These are phyloP conservation scores for Mycosphaerella sp. DNA, from an alignment of 2,329 filamentous ascomycete species.

Conservation along the genomic window DNA sequence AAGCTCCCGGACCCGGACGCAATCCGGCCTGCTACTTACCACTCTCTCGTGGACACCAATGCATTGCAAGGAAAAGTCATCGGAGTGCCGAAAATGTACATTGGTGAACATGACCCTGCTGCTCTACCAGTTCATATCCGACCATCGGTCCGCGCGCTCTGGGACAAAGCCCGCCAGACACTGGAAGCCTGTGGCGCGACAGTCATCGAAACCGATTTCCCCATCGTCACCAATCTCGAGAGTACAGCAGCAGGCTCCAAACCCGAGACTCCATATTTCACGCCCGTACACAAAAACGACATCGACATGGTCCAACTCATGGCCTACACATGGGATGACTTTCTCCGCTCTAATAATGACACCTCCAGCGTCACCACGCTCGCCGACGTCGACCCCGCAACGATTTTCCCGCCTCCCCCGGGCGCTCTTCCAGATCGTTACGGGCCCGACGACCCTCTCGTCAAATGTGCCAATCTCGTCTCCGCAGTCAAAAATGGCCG, in stretches of 20 bases:
- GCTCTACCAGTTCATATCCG: slow-evolving; percentile 36
- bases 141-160: slow-evolving; percentile 36
- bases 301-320: slow-evolving; percentile 47
- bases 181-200: slow-evolving; percentile 41
- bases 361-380: slow-evolving; percentile 35
- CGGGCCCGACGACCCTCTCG: neutral
- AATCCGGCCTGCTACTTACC: slow-evolving; percentile 33
- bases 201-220: slow-evolving; percentile 43
- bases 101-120: slow-evolving; percentile 37
- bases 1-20: slow-evolving; percentile 36
- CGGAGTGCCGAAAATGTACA: slow-evolving; percentile 48
- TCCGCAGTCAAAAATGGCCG: neutral
- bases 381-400: slow-evolving; percentile 36
- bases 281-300: slow-evolving; percentile 37
- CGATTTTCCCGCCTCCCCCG: slow-evolving; percentile 37
- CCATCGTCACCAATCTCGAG: slow-evolving; percentile 44
- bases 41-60: slow-evolving; percentile 26
- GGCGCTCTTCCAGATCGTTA: slow-evolving; percentile 37
- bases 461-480: neutral
- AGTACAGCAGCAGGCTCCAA: slow-evolving; percentile 42
- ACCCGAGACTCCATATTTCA: slow-evolving; percentile 17
- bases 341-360: slow-evolving; percentile 42
- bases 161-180: slow-evolving; percentile 32
- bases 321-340: slow-evolving; percentile 50
- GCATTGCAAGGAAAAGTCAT: slow-evolving; percentile 43